Percentiles rank a stretch among this genome's conserved stretches.
Conservation (phyloP, 2,329 filamentous ascomycete species). For the Fusarium xylarioides region DNA sequence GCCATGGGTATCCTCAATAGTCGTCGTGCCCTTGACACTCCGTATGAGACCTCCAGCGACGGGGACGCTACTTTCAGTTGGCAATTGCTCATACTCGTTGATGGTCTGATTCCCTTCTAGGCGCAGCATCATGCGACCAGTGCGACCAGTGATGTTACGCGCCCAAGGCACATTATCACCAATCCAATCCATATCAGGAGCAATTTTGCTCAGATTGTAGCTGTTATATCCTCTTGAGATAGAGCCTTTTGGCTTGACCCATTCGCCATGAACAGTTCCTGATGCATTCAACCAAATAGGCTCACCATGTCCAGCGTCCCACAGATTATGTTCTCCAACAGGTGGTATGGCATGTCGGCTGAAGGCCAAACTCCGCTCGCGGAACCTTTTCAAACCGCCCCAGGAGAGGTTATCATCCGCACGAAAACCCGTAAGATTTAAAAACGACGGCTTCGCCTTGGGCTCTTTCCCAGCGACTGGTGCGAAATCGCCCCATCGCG, state of each 20-base stretch:
- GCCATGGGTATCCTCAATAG: constrained; percentile 74
- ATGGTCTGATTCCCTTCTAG: constrained; percentile 65
- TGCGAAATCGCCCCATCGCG: constrained; percentile 68
- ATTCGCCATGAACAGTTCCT: constrained; percentile 79
- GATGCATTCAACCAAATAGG: constrained; percentile 81
- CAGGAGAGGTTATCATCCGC: constrained; percentile 80
- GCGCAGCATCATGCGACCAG: constrained; percentile 75
- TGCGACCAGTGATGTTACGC: constrained; percentile 80
- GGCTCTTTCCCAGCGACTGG: constrained; percentile 49
- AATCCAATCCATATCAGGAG: constrained; percentile 73
- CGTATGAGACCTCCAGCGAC: constrained; percentile 66
- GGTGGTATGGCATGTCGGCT: constrained; percentile 61
- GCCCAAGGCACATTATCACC: constrained; percentile 69
- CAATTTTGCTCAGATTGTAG: constrained; percentile 72
- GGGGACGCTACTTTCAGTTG: constrained; percentile 45
- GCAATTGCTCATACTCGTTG: constrained; percentile 54
- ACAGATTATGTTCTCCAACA: constrained; percentile 53
- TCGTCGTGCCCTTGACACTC: constrained; percentile 74
- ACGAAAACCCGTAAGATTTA: constrained; percentile 82
- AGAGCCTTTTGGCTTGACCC: constrained; percentile 68
- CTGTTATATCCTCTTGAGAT: constrained; percentile 56
- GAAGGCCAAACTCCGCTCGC: constrained; percentile 70
- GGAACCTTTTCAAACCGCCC: constrained; percentile 75
- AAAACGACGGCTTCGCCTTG: constrained; percentile 55
- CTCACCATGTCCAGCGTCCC: constrained; percentile 51